phyloP scores from a whole-genome alignment of 2,329 filamentous ascomycete genomes.

The Cytospora piceae region DNA sequence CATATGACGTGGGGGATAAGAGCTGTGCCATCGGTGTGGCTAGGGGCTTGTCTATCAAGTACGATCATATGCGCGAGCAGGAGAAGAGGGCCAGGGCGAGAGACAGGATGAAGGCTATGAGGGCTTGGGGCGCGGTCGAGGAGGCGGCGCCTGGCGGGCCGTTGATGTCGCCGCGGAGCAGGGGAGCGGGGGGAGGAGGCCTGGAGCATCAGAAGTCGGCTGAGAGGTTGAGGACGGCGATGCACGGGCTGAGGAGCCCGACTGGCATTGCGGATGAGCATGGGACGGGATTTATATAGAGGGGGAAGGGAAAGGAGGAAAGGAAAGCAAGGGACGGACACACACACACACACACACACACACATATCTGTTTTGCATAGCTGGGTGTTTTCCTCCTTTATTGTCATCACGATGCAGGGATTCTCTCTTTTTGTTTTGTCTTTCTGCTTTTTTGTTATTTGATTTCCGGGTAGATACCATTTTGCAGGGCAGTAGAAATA shows the following conservation, averaged over 20 bases:
- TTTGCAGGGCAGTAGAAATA: slow-evolving; percentile 4
- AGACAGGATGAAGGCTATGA: slow-evolving; percentile 17
- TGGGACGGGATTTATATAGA: slow-evolving; percentile 41
- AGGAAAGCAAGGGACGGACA: not conserved
- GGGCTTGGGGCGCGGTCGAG: slow-evolving; percentile 15
- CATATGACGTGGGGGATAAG: slow-evolving; percentile 1
- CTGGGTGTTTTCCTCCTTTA: slow-evolving; percentile 3
- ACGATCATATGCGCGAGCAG: slow-evolving; percentile 22
- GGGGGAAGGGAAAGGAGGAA: slow-evolving; percentile 32
- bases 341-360: not conserved
- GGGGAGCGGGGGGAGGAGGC: not conserved
- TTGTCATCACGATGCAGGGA: not conserved
- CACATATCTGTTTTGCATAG: slow-evolving; percentile 8
- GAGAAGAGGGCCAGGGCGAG: slow-evolving; percentile 19
- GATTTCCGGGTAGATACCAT: slow-evolving; percentile 20
- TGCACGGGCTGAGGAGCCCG: slow-evolving; percentile 32
- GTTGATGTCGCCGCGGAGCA: slow-evolving; percentile 25
- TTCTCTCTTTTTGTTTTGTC: not conserved
- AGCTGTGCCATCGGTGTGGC: slow-evolving; percentile 41
- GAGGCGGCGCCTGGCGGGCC: slow-evolving; percentile 16
- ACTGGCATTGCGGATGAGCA: slow-evolving; percentile 39
- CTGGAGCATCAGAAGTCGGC: slow-evolving; percentile 11
- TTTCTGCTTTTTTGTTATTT: not conserved
- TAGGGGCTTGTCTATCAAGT: slow-evolving; percentile 38
- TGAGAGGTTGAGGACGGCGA: slow-evolving; percentile 28